A percentile compares a stretch with the other conserved stretches of the same genome.
phyloP scores from a whole-genome alignment of 345 rosid species.

The Corchorus olitorius region DNA sequence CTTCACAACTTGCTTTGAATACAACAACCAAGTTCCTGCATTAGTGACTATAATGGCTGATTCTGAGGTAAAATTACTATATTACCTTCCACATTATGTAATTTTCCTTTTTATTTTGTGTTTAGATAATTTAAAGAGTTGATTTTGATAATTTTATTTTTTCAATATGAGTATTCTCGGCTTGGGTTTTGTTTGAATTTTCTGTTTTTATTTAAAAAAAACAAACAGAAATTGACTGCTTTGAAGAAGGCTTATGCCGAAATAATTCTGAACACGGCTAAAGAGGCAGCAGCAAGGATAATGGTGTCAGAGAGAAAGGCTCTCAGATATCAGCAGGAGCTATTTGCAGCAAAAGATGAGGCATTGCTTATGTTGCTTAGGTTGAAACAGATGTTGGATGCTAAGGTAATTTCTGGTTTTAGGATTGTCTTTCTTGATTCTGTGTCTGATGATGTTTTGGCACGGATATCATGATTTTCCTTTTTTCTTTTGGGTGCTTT shows the following conservation, averaged over 20 bases:
- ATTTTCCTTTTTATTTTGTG: slow-evolving; percentile 21
- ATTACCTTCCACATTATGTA: slow-evolving; percentile 15
- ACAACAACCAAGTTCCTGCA: slow-evolving; percentile 34
- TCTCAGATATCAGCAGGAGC: slow-evolving; percentile 67
- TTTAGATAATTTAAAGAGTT: slow-evolving; percentile 2
- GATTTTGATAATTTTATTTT: slow-evolving; percentile 31
- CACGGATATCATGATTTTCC: neutral
- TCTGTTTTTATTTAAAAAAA: slow-evolving; percentile 20
- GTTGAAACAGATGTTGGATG: slow-evolving; percentile 81
- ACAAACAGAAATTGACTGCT: slow-evolving; percentile 66
- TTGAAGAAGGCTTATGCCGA: slow-evolving; percentile 97
- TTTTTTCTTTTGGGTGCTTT: neutral
- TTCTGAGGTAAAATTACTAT: slow-evolving; percentile 49
- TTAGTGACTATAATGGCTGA: slow-evolving; percentile 48
- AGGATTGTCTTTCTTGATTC: slow-evolving; percentile 11
- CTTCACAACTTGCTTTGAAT: slow-evolving; percentile 47
- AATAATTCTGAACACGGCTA: slow-evolving; percentile 79
- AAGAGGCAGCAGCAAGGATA: slow-evolving; percentile 91
- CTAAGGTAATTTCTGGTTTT: slow-evolving; percentile 54
- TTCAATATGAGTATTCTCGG: slow-evolving; percentile 4
- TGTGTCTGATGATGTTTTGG: neutral
- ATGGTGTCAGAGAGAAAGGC: slow-evolving; percentile 82
- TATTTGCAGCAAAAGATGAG: slow-evolving; percentile 66
- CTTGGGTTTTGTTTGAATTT: slow-evolving; percentile 26
- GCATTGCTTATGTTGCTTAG: slow-evolving; percentile 72